Evolutionary conservation across 176 grass and related monocot species (phyloP), one percentile per base, ranked within the genome.

Genomic region (Carex myosuroides): DNA sequence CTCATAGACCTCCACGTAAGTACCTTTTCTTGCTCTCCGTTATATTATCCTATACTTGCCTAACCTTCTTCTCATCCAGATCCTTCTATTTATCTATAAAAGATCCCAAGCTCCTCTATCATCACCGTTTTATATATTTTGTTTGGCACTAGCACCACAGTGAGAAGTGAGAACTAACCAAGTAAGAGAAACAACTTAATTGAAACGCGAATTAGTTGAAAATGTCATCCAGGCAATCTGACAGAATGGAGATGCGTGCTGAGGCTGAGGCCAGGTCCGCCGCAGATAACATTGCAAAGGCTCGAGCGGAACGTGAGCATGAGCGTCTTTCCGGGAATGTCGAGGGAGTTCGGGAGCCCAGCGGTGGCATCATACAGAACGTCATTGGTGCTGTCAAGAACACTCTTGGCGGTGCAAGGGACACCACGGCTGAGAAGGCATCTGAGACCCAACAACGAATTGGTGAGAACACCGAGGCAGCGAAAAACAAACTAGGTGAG

Each of bases 341-440:
- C 6, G 59, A 66, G 14, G 13, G 24, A 18, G 64, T n/a, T 21
- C 62, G 18, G 12, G 62, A 87, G 10, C 48, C 58, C 3, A 60
- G 54, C 1, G 42, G 88, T 13, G 90, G 94, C 81, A 88, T 97
- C 72, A 59, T 97, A 33, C 90, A 46, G 52, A 93, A 88, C 81
- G 72, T 91, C 32, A 87, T 81, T 41, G 90, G 88, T 20, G 85
- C 85, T 1, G 84, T 91, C 8, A 41, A 32, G 65, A 64, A 88
- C 63, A 90, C 90, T 44, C 46, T 91, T 8, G 82, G 87, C 2
- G 87, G 92, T 87, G 83, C 83, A 84, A 92, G 84, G 86, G 90
- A 90, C 84, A 81, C n/a, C 48, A 82, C 88, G 0, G 71, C 85
- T 16, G 90, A 79, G 69, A 92, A 86, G 85, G 72, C 81, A 4